Evolutionary conservation across 1,284 basidiomycete species (phyloP).

Genomic region (Sporisorium scitamineum): DNA sequence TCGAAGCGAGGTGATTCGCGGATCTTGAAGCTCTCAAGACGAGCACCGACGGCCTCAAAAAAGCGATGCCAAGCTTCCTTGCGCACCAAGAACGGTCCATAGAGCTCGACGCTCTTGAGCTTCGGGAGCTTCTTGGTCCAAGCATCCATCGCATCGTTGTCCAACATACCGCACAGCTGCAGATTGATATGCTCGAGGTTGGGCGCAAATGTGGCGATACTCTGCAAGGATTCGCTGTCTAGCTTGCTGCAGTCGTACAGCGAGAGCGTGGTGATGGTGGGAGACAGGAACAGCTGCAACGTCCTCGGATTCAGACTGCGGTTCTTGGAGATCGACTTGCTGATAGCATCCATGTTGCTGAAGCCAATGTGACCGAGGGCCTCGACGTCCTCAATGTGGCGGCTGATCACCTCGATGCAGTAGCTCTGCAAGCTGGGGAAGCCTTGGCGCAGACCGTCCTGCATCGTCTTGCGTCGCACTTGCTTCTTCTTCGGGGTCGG

Average conservation of each 20-base stretch:
- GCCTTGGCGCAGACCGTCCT: constrained; percentile 50
- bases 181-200: constrained; percentile 73
- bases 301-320: constrained; percentile 82
- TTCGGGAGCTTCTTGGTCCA: constrained; percentile 78
- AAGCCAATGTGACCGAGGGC: constrained; percentile 86
- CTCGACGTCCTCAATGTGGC: constrained; percentile 89
- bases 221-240: constrained; percentile 54
- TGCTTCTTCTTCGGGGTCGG: constrained; percentile 41
- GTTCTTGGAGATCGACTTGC: constrained; percentile 81
- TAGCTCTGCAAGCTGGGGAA: constrained; percentile 79
- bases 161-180: constrained; percentile 87
- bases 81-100: constrained; percentile 88
- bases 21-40: constrained; percentile 80
- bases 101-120: constrained; percentile 81
- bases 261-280: constrained; percentile 77
- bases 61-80: constrained; percentile 81
- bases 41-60: constrained; percentile 75
- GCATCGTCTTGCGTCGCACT: constrained; percentile 31
- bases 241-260: constrained; percentile 85
- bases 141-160: constrained; percentile 76
- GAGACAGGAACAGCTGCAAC: constrained; percentile 84
- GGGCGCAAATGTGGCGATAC: constrained; percentile 60
- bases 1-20: constrained; percentile 86
- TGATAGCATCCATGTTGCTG: constrained; percentile 61
- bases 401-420: constrained; percentile 87